A percentile compares a stretch with the other conserved stretches of the same genome.
These are phyloP conservation scores for Thelonectria olida DNA, from an alignment of 2,329 filamentous ascomycete genomes.

Conservation along the genomic window DNA sequence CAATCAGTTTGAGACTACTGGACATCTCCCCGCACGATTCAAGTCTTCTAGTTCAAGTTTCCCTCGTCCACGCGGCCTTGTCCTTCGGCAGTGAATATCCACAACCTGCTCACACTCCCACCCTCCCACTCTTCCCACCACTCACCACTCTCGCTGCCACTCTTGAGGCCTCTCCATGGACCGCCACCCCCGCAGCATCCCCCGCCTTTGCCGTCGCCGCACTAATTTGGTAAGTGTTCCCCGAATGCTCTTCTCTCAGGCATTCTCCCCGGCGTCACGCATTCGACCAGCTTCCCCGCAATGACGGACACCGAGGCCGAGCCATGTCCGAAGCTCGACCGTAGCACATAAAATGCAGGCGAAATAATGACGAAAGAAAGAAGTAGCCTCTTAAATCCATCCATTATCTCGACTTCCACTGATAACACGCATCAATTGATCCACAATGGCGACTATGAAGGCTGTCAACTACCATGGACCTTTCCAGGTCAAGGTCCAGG, in stretches of 20 bases:
- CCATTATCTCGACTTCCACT: background rate
- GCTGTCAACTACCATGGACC: slow-evolving; percentile 71
- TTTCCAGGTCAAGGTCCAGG: slow-evolving; percentile 69
- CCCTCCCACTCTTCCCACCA: background rate
- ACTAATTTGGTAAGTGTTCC: slow-evolving; percentile 23
- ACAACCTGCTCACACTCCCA: background rate
- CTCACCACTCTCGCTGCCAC: background rate
- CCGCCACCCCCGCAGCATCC: slow-evolving; percentile 16
- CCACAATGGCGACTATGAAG: slow-evolving; percentile 59
- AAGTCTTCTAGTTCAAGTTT: background rate
- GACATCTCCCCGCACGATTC: background rate
- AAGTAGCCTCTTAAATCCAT: background rate
- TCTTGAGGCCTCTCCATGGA: background rate
- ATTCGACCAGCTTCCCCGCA: slow-evolving; percentile 13
- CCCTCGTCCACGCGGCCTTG: background rate
- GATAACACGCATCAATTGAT: background rate
- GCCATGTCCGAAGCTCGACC: slow-evolving; percentile 19
- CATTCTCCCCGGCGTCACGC: slow-evolving; percentile 18
- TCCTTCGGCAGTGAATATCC: background rate
- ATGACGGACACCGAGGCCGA: slow-evolving; percentile 10
- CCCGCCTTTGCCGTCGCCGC: slow-evolving; percentile 7
- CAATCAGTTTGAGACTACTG: background rate
- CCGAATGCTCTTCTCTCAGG: slow-evolving; percentile 1
- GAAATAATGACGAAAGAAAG: background rate
- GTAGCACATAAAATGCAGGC: slow-evolving; percentile 9